A percentile compares a stretch with the other conserved stretches of the same genome.
Conservation (phyloP, 768 basidiomycete genomes). For the Leccinum imitatum region DNA sequence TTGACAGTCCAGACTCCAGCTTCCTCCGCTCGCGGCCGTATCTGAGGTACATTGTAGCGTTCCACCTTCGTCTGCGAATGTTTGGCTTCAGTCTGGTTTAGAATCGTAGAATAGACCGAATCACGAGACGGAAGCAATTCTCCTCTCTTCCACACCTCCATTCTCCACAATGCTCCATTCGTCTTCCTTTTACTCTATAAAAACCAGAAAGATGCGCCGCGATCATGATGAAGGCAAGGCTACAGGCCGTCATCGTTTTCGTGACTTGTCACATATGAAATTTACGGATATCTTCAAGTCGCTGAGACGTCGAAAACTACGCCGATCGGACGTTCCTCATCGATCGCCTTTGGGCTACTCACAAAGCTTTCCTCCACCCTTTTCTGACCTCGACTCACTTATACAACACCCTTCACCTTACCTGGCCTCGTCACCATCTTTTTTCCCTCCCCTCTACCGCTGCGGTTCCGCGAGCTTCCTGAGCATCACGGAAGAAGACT, state of each 20-base stretch:
- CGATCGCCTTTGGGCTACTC: conserved; percentile 7
- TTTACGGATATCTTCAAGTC: conserved; percentile 23
- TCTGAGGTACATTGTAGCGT: neutral
- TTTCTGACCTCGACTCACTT: conserved; percentile 8
- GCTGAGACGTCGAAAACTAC: conserved; percentile 15
- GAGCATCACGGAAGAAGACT: conserved; percentile 11
- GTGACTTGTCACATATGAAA: conserved; percentile 21
- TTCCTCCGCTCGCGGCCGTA: neutral
- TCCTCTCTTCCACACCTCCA: neutral
- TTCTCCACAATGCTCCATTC: conserved; percentile 7
- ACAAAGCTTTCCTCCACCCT: conserved; percentile 2
- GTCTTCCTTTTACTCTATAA: conserved; percentile 11
- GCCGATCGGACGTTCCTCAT: conserved; percentile 2
- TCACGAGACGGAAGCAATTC: neutral
- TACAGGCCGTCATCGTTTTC: conserved; percentile 10
- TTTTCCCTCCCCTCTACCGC: neutral
- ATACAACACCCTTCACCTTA: neutral
- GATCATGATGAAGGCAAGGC: conserved; percentile 10
- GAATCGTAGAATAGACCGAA: conserved; percentile 5
- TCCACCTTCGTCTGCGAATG: neutral
- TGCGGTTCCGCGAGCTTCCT: conserved; percentile 7
- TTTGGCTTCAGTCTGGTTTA: conserved; percentile 14
- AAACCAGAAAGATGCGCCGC: conserved; percentile 15
- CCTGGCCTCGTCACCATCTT: neutral
- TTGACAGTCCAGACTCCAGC: neutral